Evolutionary conservation across 2,329 filamentous ascomycete species (phyloP).

Genomic region (Plenodomus lindquistii): DNA sequence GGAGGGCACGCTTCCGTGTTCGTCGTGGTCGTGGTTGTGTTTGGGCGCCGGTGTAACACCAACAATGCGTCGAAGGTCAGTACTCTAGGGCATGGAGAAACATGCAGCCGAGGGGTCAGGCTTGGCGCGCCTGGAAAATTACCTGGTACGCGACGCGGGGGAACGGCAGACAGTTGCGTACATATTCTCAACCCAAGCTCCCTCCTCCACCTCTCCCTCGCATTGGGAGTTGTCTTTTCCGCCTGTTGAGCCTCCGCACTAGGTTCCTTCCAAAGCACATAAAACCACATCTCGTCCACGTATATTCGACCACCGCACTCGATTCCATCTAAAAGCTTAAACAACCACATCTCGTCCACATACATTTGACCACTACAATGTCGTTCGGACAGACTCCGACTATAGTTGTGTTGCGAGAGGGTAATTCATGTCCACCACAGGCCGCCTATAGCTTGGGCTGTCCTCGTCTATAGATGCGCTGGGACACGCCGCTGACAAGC

Average conservation of each 20-base stretch:
- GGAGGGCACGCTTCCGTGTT: too few relatives aligned
- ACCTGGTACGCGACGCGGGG: constrained; percentile 37
- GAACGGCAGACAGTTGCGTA: constrained; percentile 29
- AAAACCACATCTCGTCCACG: not conserved
- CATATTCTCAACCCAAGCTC: too few relatives aligned
- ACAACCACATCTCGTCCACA: not conserved
- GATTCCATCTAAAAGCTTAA: not conserved
- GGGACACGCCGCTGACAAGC: constrained; percentile 29
- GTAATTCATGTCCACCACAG: constrained; percentile 50
- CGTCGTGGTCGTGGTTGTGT: too few relatives aligned
- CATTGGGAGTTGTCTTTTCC: constrained; percentile 5
- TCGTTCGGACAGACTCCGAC: constrained; percentile 97
- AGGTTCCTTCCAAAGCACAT: not conserved
- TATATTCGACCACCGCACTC: not conserved
- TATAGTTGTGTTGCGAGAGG: constrained; percentile 97
- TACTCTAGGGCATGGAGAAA: too few relatives aligned
- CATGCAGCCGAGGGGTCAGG: constrained; percentile 12
- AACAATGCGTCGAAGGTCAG: too few relatives aligned
- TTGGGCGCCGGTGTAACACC: not conserved
- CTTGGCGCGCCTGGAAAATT: constrained; percentile 31
- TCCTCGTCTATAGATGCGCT: constrained; percentile 43
- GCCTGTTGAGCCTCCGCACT: not conserved
- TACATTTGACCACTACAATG: constrained; percentile 65
- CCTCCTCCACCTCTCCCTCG: not conserved
- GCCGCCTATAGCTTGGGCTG: not conserved